Evolutionary conservation across 805 yeast genomes (phyloP), one percentile per base, ranked within the genome.

Genomic region (Ogataea dorogensis): DNA sequence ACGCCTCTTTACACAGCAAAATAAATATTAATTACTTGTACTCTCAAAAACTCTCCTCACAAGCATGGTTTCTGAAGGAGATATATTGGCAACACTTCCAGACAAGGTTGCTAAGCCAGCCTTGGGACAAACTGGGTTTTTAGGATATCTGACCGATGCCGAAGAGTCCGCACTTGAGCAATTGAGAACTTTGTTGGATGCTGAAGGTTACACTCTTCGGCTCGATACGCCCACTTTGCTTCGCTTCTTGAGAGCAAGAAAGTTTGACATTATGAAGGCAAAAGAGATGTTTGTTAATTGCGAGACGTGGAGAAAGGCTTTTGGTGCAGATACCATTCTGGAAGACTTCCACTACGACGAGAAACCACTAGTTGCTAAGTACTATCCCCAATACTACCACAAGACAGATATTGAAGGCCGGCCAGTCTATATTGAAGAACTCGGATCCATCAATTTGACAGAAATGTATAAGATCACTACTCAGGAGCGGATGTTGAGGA

Each of bases 361-460:
- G 69, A 93, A 93, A 68, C 84, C 93, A 17, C 63, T 77, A 33
- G 96, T 89, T 47, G 96, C 96, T 43, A 73, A 77, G 57, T 82
- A 71, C 64, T 93, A 93, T 63, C 98, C 98, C 22, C 97, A 89
- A 67, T 93, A 89, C 68, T 93, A 93, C 64, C 98, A 93, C 69
- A 89, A 93, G 70, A 86, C 91, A 21, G 98, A 93, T 64, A 86
- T 75, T 55, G 98, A 93, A 47, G 98, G 98, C 33, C 83, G 98
- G 59, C 98, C 98, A 5, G 82, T 88, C 31, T 93, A 93, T 67
- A 73, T 83, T 53, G 98, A 93, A 71, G 95, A 91, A 61, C 74
- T 93, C 48, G 98, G 98, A 37, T 68, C 81, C 35, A 96, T 93
- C 44, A 86, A 91, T 65, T 72, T 93, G 63, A 72, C 80, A 22